Percentiles rank a stretch among this genome's conserved stretches.
These are phyloP conservation scores for Heterobasidion occidentale DNA, from an alignment of 1,284 basidiomycete species.

Conservation along the genomic window DNA sequence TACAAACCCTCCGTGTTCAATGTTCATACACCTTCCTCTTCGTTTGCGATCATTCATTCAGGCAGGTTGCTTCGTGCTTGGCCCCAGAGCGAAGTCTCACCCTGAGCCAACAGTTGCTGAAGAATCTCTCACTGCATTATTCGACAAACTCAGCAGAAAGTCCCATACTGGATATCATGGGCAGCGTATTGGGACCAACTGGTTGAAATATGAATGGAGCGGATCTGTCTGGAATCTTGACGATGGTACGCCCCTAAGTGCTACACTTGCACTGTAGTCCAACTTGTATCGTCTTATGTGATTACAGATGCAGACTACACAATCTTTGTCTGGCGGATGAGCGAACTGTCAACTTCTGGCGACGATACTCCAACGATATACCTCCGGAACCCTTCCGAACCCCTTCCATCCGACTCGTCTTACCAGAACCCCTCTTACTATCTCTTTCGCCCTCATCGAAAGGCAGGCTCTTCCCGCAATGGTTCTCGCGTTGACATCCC, in stretches of 20 bases:
- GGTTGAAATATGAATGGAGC: slow-evolving; percentile 76
- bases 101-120: slow-evolving; percentile 42
- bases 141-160: slow-evolving; percentile 64
- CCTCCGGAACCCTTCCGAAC: slow-evolving; percentile 50
- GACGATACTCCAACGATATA: slow-evolving; percentile 45
- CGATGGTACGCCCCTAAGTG: slow-evolving; percentile 43
- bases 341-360: slow-evolving; percentile 28
- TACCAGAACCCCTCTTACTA: slow-evolving; percentile 70
- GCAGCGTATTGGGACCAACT: slow-evolving; percentile 57
- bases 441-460: slow-evolving; percentile 38
- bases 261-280: background rate
- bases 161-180: slow-evolving; percentile 44
- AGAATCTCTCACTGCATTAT: slow-evolving; percentile 53
- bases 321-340: slow-evolving; percentile 68
- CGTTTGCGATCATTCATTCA: slow-evolving; percentile 67
- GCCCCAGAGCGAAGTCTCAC: background rate
- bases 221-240: slow-evolving; percentile 72
- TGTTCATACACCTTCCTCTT: slow-evolving; percentile 66
- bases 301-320: slow-evolving; percentile 66
- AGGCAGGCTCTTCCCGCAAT: slow-evolving; percentile 17
- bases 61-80: slow-evolving; percentile 33
- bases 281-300: background rate
- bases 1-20: slow-evolving; percentile 40
- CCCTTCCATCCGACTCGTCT: slow-evolving; percentile 49
- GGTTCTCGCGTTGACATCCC: slow-evolving; percentile 15